Percentiles rank a stretch among this genome's conserved stretches.
Evolutionary conservation across 129 eudicot genomes (phyloP).

Genomic region (Chrysanthemum makinoi): DNA sequence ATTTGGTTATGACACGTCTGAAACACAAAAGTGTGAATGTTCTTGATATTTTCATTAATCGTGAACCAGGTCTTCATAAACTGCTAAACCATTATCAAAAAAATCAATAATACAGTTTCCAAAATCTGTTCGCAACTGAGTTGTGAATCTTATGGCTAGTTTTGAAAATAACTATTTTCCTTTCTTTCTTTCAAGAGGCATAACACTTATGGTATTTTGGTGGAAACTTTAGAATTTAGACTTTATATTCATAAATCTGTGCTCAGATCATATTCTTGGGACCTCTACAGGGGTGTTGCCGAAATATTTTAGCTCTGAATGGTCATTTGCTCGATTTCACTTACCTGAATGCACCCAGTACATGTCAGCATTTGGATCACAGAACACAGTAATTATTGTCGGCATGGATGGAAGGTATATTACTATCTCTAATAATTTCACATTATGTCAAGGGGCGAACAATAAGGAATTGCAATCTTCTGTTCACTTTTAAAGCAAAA

Average conservation of each 20-base stretch:
- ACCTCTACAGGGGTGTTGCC: conserved; percentile 71
- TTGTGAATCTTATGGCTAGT: too few species aligned
- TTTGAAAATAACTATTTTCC: too few species aligned
- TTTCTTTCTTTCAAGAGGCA: neutral
- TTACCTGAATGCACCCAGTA: conserved; percentile 70
- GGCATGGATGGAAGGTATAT: conserved; percentile 86
- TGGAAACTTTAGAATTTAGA: neutral
- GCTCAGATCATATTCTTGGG: neutral
- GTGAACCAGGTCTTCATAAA: too few species aligned
- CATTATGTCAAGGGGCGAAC: neutral
- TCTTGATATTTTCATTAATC: too few species aligned
- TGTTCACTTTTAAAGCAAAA: too few species aligned
- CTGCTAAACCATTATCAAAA: too few species aligned
- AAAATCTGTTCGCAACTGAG: too few species aligned
- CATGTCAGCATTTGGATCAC: conserved; percentile 89
- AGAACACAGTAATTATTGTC: conserved; percentile 57
- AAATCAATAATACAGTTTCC: too few species aligned
- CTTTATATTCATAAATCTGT: neutral
- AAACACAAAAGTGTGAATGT: too few species aligned
- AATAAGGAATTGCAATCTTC: too few species aligned
- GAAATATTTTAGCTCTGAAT: conserved; percentile 90
- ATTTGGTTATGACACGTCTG: too few species aligned
- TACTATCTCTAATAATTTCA: neutral
- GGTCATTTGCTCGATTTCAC: conserved; percentile 98
- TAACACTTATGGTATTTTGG: neutral